These are phyloP conservation scores for Aureobasidium melanogenum DNA, from an alignment of 2,329 filamentous ascomycete genomes.

Conservation along the genomic window DNA sequence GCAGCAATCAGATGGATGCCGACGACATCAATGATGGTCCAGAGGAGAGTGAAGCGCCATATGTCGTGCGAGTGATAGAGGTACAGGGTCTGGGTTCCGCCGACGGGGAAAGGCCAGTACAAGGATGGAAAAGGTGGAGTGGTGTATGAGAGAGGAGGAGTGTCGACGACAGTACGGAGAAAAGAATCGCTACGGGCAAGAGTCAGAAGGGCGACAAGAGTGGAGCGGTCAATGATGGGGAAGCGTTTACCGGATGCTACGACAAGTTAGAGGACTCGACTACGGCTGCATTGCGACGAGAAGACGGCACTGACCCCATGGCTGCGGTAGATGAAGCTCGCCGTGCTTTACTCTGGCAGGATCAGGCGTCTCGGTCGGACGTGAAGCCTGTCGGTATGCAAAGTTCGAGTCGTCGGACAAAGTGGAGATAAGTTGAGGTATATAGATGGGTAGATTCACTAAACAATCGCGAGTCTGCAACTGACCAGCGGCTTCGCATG, in stretches of 20 bases:
- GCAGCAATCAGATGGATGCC: slow-evolving; percentile 66
- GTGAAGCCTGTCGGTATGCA: not conserved
- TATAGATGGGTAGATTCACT: too few relatives aligned
- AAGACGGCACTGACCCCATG: not conserved
- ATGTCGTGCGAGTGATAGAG: slow-evolving; percentile 71
- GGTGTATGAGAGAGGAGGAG: slow-evolving; percentile 50
- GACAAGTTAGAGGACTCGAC: not conserved
- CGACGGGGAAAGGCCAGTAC: slow-evolving; percentile 60
- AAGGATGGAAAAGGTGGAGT: slow-evolving; percentile 72
- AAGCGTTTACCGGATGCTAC: not conserved
- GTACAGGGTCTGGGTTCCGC: slow-evolving; percentile 48
- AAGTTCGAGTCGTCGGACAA: not conserved
- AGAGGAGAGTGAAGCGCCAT: slow-evolving; percentile 78
- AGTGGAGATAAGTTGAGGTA: not conserved
- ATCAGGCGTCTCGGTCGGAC: not conserved
- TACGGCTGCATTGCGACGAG: not conserved
- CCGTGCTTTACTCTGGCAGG: not conserved
- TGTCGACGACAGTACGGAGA: slow-evolving; percentile 36
- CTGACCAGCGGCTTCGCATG: not conserved
- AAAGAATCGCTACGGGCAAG: slow-evolving; percentile 21
- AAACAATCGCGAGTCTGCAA: not conserved
- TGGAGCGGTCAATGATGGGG: not conserved
- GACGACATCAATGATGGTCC: slow-evolving; percentile 74
- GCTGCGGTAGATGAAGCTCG: not conserved
- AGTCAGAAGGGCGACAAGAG: not conserved